phyloP scores from a whole-genome alignment of 2,329 filamentous ascomycete species.

The Zarea fungicola region DNA sequence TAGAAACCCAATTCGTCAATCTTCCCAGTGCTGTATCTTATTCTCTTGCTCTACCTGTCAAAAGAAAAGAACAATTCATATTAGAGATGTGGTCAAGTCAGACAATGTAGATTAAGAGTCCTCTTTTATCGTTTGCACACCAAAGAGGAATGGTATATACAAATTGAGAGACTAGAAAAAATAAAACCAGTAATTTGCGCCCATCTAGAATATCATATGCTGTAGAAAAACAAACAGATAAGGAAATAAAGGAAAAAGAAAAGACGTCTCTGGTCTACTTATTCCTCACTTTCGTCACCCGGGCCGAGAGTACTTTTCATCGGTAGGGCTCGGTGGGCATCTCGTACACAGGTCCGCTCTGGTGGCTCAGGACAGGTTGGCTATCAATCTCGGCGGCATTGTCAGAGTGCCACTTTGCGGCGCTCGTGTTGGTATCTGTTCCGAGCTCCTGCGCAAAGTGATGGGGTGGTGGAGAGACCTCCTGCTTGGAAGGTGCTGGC shows the following conservation, averaged over 20 bases:
- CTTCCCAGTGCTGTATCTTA: neutral
- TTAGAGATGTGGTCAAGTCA: neutral
- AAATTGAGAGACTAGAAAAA: constrained; percentile 3
- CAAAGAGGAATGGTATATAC: constrained; percentile 2
- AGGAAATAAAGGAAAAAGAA: neutral
- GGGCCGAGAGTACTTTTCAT: constrained; percentile 19
- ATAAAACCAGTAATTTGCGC: constrained; percentile 21
- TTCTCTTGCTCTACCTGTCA: neutral
- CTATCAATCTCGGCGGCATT: constrained; percentile 36
- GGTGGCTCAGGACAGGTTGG: constrained; percentile 27
- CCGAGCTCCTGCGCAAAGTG: constrained; percentile 31
- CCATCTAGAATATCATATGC: constrained; percentile 11
- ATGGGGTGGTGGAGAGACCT: neutral
- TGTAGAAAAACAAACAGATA: neutral
- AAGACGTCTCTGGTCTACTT: neutral
- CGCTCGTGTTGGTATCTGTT: constrained; percentile 24
- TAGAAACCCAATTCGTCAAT: neutral
- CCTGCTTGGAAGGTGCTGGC: neutral
- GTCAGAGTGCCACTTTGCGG: constrained; percentile 29
- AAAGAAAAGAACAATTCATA: neutral
- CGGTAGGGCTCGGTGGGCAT: constrained; percentile 36
- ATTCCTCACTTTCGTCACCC: constrained; percentile 1
- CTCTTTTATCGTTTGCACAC: neutral
- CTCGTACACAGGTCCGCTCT: constrained; percentile 36
- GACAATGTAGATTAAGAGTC: constrained; percentile 2